Percentiles rank a stretch among this genome's conserved stretches.
phyloP scores from a whole-genome alignment of 2,329 filamentous ascomycete genomes.

The Dothideomycetes sp. region DNA sequence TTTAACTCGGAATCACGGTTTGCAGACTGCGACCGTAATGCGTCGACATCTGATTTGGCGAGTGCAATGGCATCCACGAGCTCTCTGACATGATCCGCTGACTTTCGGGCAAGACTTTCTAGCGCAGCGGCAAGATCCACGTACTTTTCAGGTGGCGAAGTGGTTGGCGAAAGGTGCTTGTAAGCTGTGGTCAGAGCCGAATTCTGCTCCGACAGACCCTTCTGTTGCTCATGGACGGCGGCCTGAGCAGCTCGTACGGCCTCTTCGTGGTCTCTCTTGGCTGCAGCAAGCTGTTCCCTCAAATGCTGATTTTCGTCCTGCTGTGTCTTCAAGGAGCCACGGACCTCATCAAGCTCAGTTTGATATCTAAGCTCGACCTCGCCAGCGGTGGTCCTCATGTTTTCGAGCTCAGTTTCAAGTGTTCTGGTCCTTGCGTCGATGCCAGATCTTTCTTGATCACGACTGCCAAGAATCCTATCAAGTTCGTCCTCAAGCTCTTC shows the following conservation, averaged over 20 bases:
- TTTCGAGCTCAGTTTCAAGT: slow-evolving; percentile 63
- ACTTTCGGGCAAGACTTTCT: slow-evolving; percentile 36
- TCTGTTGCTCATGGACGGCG: slow-evolving; percentile 49
- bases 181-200: slow-evolving; percentile 28
- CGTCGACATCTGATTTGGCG: slow-evolving; percentile 38
- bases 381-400: slow-evolving; percentile 39
- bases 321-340: slow-evolving; percentile 32
- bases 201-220: slow-evolving; percentile 28
- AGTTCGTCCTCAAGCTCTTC: slow-evolving; percentile 91
- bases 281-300: slow-evolving; percentile 38
- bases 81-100: slow-evolving; percentile 35
- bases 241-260: slow-evolving; percentile 34
- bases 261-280: slow-evolving; percentile 20
- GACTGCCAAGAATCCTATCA: slow-evolving; percentile 70
- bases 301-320: slow-evolving; percentile 55
- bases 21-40: slow-evolving; percentile 31
- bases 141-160: slow-evolving; percentile 29
- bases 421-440: slow-evolving; percentile 59
- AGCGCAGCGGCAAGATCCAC: slow-evolving; percentile 32
- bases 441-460: slow-evolving; percentile 68
- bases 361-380: slow-evolving; percentile 46
- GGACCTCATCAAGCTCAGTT: slow-evolving; percentile 17
- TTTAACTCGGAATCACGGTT: slow-evolving; percentile 29
- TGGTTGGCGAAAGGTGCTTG: slow-evolving; percentile 29
- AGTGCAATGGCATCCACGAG: slow-evolving; percentile 38